A percentile compares a stretch with the other conserved stretches of the same genome.
These are phyloP conservation scores for Cymodocea nodosa DNA, from an alignment of 116 monocot genomes.

Conservation along the genomic window DNA sequence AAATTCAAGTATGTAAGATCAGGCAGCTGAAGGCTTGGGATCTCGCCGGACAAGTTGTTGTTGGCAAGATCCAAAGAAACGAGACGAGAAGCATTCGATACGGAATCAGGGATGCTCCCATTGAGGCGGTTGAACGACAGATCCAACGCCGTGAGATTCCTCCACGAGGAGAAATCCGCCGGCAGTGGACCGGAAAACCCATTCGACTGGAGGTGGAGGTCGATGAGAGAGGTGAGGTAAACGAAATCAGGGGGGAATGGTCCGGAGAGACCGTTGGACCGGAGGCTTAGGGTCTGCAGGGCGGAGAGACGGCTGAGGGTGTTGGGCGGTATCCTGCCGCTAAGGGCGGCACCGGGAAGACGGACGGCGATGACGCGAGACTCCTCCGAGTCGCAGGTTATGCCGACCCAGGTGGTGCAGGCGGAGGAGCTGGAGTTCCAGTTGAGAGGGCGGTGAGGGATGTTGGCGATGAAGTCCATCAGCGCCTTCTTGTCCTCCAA, in stretches of 20 bases:
- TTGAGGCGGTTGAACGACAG: conserved; percentile 48
- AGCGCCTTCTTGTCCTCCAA: conserved; percentile 23
- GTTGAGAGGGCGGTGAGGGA: conserved; percentile 17
- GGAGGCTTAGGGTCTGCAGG: conserved; percentile 38
- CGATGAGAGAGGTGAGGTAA: conserved; percentile 18
- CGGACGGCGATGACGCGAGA: conserved; percentile 27
- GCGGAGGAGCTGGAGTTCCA: conserved; percentile 13
- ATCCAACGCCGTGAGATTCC: conserved; percentile 25
- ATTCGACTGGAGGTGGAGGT: conserved; percentile 40
- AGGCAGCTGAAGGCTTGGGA: conserved; percentile 42
- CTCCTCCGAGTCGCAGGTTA: conserved; percentile 19
- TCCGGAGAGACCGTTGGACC: conserved; percentile 29
- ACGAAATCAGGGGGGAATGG: conserved; percentile 33
- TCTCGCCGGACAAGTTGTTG: conserved; percentile 50
- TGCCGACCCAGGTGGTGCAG: conserved; percentile 29
- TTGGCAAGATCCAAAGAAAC: conserved; percentile 46
- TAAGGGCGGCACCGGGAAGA: conserved; percentile 32
- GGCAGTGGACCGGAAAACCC: conserved; percentile 27
- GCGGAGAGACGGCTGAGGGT: conserved; percentile 34
- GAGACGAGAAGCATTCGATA: conserved; percentile 47
- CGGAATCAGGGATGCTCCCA: conserved; percentile 38
- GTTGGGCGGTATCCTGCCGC: conserved; percentile 29
- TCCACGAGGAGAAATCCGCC: conserved; percentile 9
- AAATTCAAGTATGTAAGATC: conserved; percentile 37
- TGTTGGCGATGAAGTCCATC: conserved; percentile 15